Evolutionary conservation across 2,329 filamentous ascomycete genomes (phyloP), one percentile per base, ranked within the genome.

Genomic region (Blastomyces emzantsi): DNA sequence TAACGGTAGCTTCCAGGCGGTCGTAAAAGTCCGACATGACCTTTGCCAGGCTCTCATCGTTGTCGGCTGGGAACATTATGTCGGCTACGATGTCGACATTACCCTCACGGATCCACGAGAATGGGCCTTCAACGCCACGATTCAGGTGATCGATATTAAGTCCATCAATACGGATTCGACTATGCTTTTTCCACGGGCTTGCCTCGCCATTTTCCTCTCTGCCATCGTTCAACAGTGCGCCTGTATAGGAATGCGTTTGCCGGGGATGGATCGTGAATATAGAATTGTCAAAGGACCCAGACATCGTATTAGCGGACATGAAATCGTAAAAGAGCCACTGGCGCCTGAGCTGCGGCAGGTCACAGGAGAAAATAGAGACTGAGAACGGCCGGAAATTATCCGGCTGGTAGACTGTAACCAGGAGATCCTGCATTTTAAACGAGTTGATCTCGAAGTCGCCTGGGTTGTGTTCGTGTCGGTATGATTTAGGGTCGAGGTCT

Each of bases 321-420:
- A 99, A 95, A 75, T 99, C 94, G 79, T 99, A 99, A 75, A 97
- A 97, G 0, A 99, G 82, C 90, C 92, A 99, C 71, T 96, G 93
- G 73, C 97, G 97, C 61, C 94, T 86, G 57, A 99, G 79, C 70
- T 94, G 89, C 1, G 94, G 93, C 49, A 99, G 83, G 72, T 97
- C 93, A 75, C 93, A 97, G 7, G 91, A 94, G 78, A 90, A 99
- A 66, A 99, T 95, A 79, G 92, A 97, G 68, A 96, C 87, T 0
- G 92, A 88, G 74, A 96, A 99, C 0, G 94, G 94, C n/a, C 94
- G 85, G 79, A 99, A 97, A 60, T 87, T 87, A 63, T 86, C 83
- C 0, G 94, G 93, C 72, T 99, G 93, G 73, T 97, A 90, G 58
- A 99, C 82, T 0, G 93, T 97, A 39, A 99, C 85, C 3, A 97